Base-by-base conservation (phyloP, 1,139 yeast species). In the Debaryomycetaceae sp. region DNA sequence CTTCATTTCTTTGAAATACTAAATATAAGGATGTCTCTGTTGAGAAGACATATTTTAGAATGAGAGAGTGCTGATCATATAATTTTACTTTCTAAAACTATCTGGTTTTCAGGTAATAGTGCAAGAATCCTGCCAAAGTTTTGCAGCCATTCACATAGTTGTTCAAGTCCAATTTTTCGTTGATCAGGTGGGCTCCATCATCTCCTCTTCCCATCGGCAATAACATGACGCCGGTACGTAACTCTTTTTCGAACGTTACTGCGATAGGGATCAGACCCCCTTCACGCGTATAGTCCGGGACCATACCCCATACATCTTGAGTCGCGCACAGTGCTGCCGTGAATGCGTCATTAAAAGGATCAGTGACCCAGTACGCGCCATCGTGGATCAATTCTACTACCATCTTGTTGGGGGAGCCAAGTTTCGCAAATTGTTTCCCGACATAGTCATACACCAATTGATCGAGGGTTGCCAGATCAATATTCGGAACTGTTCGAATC, bases 241-340 rank as follows among this genome's bases (percentile, higher is more conserved):
- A 71, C 50, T 77, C 76, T 47, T 85, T 68, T 63, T 90, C 95
- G 60, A 90, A 90, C 28, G 94, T 77, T 44, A 90, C 62, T 24
- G 98, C 87, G 51, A 90, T 86, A 43, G 98, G 98, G 48, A 90
- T 90, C 4, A 96, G 86, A 20, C 98, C 98, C 49, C 98, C 97
- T 62, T 90, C 98, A 64, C 98, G 79, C 32, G 98, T 92, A 53
- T 83, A 74, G 57, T 92, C 98, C 24, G 98, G 98, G 37, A 82
- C 92, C 31, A 87, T 74, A 37, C 82, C 78, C 92, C 95, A 90
- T 21, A 92, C 97, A 33, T 79, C 77, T 58, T 86, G 77, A 29
- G 97, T 90, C 32, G 98, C 98, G 51, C 77, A 74, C 32, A 85
- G 74, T 26, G 98, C 99, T 34, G 98, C 97, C 27, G 87, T 73